Percentiles rank a stretch among this genome's conserved stretches.
phyloP scores from a whole-genome alignment of 2,329 filamentous ascomycete genomes.

The Teratosphaeria nubilosa region DNA sequence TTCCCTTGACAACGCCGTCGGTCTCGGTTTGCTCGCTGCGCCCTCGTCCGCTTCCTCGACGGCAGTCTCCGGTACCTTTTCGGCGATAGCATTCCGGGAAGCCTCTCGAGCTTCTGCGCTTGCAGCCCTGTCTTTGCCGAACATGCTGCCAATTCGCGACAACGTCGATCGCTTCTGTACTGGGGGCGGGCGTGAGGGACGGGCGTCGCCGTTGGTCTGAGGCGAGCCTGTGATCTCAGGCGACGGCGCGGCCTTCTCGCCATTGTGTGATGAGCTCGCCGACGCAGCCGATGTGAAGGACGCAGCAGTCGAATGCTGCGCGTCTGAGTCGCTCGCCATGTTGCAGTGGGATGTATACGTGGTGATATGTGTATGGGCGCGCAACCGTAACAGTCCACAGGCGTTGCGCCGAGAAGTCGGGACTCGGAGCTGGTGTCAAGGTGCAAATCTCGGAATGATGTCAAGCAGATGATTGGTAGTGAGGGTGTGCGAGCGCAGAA shows the following conservation, averaged over 20 bases:
- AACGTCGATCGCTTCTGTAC: constrained; percentile 29
- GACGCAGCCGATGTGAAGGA: constrained; percentile 36
- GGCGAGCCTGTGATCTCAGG: neutral
- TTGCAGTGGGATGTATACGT: neutral
- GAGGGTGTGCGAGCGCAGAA: neutral
- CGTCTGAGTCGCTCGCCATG: neutral
- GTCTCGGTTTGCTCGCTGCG: constrained; percentile 10
- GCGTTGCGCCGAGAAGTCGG: neutral
- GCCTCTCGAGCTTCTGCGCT: constrained; percentile 13
- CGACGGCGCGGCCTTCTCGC: constrained; percentile 1
- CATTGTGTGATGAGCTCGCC: constrained; percentile 25
- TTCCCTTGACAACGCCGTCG: constrained; percentile 19
- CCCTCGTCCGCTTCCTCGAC: constrained; percentile 16
- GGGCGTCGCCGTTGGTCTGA: constrained; percentile 12
- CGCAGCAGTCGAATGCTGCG: constrained; percentile 26
- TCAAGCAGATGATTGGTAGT: neutral
- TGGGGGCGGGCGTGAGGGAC: constrained; percentile 13
- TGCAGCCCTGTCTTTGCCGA: constrained; percentile 26
- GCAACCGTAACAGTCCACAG: neutral
- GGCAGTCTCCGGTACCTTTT: constrained; percentile 18
- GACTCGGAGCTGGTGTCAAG: neutral
- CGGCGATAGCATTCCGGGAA: constrained; percentile 11
- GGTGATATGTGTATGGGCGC: neutral
- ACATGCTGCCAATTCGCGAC: constrained; percentile 33
- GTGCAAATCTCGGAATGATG: neutral